Percentiles rank a stretch among this genome's conserved stretches.
Conservation (phyloP, 495 filamentous ascomycete genomes). For the Chaetomium cochliodes region DNA sequence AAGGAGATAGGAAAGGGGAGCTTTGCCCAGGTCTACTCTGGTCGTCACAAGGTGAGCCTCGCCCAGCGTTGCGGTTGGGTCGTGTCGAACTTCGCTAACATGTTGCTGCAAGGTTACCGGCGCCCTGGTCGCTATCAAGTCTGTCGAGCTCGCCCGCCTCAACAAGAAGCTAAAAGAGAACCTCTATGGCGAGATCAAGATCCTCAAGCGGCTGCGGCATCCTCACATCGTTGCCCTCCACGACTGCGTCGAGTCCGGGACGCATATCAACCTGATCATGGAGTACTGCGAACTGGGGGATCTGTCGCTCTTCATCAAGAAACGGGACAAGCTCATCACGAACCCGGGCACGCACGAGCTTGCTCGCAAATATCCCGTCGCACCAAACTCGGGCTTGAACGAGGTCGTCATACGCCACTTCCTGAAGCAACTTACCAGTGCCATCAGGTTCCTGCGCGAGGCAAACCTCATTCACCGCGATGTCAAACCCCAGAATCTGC, state of each 20-base stretch:
- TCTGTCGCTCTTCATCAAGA: conserved; percentile 91
- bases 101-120: conserved; percentile 62
- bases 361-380: conserved; percentile 86
- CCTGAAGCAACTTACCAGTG: conserved; percentile 90
- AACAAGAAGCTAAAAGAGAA: conserved; percentile 97
- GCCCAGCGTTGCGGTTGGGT: background rate
- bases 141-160: conserved; percentile 81
- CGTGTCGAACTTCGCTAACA: conserved; percentile 41
- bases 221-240: conserved; percentile 96
- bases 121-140: conserved; percentile 88
- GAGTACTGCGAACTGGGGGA: conserved; percentile 97
- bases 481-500: conserved; percentile 94
- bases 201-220: conserved; percentile 86
- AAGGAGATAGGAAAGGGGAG: conserved; percentile 92
- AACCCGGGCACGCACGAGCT: conserved; percentile 79
- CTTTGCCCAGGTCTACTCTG: conserved; percentile 91
- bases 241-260: conserved; percentile 80
- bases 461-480: conserved; percentile 92
- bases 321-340: conserved; percentile 70
- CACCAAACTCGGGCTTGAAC: conserved; percentile 75
- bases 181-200: conserved; percentile 89
- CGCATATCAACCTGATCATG: conserved; percentile 96
- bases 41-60: conserved; percentile 70
- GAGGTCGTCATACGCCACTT: conserved; percentile 95
- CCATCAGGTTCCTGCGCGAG: conserved; percentile 80